These are phyloP conservation scores for Elsinoe ampelina DNA, from an alignment of 2,329 filamentous ascomycete genomes.

Conservation along the genomic window DNA sequence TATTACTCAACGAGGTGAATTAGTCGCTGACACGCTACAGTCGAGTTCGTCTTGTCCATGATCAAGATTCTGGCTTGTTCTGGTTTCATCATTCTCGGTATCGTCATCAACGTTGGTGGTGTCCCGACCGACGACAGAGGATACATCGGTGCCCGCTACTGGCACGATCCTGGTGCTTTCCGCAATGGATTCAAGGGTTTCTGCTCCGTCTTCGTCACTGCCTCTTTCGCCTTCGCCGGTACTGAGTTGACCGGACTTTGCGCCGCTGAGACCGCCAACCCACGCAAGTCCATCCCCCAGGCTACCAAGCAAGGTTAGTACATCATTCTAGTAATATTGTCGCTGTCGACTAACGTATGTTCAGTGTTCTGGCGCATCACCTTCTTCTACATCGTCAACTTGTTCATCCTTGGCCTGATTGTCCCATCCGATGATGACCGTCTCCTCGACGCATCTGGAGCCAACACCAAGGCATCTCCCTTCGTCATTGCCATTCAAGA, in stretches of 20 bases:
- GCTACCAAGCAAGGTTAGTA: slow-evolving; percentile 17
- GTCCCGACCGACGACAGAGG: slow-evolving; percentile 45
- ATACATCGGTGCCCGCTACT: slow-evolving; percentile 52
- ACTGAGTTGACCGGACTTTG: slow-evolving; percentile 47
- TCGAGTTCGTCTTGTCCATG: slow-evolving; percentile 7
- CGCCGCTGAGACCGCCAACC: slow-evolving; percentile 41
- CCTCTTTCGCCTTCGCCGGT: slow-evolving; percentile 54
- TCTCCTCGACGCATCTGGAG: slow-evolving; percentile 27
- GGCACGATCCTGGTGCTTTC: slow-evolving; percentile 31
- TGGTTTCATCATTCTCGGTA: slow-evolving; percentile 57
- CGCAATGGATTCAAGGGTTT: slow-evolving; percentile 54
- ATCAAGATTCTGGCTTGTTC: slow-evolving; percentile 34
- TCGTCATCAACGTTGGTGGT: slow-evolving; percentile 50
- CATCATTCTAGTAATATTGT: not conserved
- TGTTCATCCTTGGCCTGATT: slow-evolving; percentile 20
- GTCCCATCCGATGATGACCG: slow-evolving; percentile 19
- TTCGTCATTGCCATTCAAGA: slow-evolving; percentile 55
- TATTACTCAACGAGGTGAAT: too few species aligned
- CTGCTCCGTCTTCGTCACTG: slow-evolving; percentile 54
- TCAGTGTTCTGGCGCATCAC: slow-evolving; percentile 20
- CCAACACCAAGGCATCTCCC: slow-evolving; percentile 42
- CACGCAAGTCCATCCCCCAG: slow-evolving; percentile 31
- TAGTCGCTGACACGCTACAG: not conserved
- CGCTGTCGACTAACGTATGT: not conserved
- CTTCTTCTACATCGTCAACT: slow-evolving; percentile 20